Conservation (phyloP, 2,329 filamentous ascomycete species). For the Aspergillus sp. region DNA sequence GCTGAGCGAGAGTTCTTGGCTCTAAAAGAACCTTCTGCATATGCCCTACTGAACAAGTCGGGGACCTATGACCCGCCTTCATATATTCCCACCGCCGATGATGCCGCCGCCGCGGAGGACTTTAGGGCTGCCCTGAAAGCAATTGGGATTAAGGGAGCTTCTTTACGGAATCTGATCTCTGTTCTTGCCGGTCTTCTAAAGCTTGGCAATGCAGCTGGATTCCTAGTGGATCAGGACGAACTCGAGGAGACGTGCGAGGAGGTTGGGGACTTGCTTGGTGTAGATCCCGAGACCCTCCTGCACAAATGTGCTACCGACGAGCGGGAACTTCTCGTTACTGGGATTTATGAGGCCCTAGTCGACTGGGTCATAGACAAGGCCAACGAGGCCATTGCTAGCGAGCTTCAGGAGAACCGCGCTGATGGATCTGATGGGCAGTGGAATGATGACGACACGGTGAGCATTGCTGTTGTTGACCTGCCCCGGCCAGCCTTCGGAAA, state of each 20-base stretch:
- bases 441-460: conserved; percentile 76
- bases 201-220: conserved; percentile 85
- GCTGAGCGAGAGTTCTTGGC: conserved; percentile 86
- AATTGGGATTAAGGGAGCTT: conserved; percentile 87
- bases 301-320: conserved; percentile 82
- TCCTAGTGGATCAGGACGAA: conserved; percentile 77
- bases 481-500: conserved; percentile 79
- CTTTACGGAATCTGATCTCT: conserved; percentile 80
- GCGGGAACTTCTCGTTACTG: conserved; percentile 76
- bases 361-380: conserved; percentile 92
- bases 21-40: conserved; percentile 73
- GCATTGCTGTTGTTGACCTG: conserved; percentile 83
- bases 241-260: conserved; percentile 88
- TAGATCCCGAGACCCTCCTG: conserved; percentile 80
- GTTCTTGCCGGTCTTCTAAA: conserved; percentile 84
- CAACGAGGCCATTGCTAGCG: conserved; percentile 76
- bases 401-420: conserved; percentile 68
- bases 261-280: conserved; percentile 77
- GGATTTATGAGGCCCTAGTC: conserved; percentile 88
- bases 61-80: conserved; percentile 82
- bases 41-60: conserved; percentile 76
- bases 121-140: conserved; percentile 83
- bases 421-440: conserved; percentile 60
- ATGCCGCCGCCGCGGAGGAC: conserved; percentile 89
- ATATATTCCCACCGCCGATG: conserved; percentile 89